These are phyloP conservation scores for Exophiala alcalophila DNA, from an alignment of 2,329 filamentous ascomycete species.

Conservation along the genomic window DNA sequence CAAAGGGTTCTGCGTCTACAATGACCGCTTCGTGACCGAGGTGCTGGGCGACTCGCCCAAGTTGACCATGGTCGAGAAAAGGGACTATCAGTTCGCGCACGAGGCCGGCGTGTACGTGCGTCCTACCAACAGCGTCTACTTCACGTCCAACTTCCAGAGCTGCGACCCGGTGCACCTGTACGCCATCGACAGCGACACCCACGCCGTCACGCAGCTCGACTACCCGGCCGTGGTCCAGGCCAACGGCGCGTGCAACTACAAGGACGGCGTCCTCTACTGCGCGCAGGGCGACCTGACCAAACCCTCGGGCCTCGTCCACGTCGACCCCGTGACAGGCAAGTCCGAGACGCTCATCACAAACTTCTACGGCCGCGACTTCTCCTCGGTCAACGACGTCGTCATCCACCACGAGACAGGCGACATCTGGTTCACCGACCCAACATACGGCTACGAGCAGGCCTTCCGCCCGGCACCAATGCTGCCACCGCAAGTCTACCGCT, in stretches of 20 bases:
- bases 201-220: no score
- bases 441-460: conserved; percentile 38
- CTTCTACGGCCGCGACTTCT: conserved; percentile 31
- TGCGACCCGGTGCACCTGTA: no score
- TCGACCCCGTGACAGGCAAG: not conserved
- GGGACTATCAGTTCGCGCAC: conserved; percentile 49
- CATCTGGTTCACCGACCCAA: conserved; percentile 42
- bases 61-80: conserved; percentile 41
- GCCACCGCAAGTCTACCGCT: conserved; percentile 41
- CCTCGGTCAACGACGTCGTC: conserved; percentile 40
- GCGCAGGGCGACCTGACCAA: conserved; percentile 37
- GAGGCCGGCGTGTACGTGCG: conserved; percentile 45
- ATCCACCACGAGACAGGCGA: conserved; percentile 38
- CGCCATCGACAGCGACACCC: no score
- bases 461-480: conserved; percentile 35
- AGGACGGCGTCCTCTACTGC: conserved; percentile 39
- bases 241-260: no score
- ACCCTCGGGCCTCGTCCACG: conserved; percentile 1
- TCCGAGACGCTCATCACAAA: conserved; percentile 2
- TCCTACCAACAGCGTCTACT: conserved; percentile 35
- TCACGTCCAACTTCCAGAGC: conserved; percentile 45
- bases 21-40: no score
- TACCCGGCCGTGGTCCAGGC: no score
- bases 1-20: no score
- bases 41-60: conserved; percentile 38